Base-by-base conservation (phyloP, 805 yeast genomes). In the Yarrowia yakushimensis region DNA sequence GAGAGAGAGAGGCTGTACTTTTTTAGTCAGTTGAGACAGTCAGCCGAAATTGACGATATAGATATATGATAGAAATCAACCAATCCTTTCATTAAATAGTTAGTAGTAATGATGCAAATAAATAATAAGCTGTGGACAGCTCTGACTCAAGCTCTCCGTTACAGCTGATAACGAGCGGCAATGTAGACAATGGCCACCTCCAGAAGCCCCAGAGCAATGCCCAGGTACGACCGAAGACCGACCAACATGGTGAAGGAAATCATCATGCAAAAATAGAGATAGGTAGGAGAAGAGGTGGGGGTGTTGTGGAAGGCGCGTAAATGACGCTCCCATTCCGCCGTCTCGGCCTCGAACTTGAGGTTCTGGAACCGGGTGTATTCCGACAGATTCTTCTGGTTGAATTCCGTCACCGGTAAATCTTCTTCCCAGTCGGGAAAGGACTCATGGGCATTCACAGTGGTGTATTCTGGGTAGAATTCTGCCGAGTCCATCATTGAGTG, bases 381-480 rank as follows among this genome's bases (percentile, higher is more conserved):
- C n/a, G 42, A 34, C 59, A 52, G 59, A n/a, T 52, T 52, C 12
- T 52, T 52, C 59, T 52, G 43, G 59, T 34, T 52, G 59, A 52
- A 52, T n/a, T 52, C 59, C 18, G 59, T 52, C 13, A 52, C 59
- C 17, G 43, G 59, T 8, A 34, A 11, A 12, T 52, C 59, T 31
- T 52, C 59, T 36, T 52, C 59, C 59, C 59, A 52, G 43, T 52
- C 59, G 11, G 59, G 59, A 22, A 52, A 52, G 12, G 41, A 15
- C 17, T 52, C 59, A 18, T 30, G 52, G 25, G 4, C 18, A 36
- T 43, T 43, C 17, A 31, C 18, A n/a, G 33, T 8, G 59, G 9
- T n/a, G 59, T 52, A 52, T 20, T 48, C 55, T 9, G 59, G 59
- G 59, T 52, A 52, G 59, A 52, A 52, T 36, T 52, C 59, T 34